Evolutionary conservation across 2,329 filamentous ascomycete genomes (phyloP).

Genomic region (Penicillium nordicum): DNA sequence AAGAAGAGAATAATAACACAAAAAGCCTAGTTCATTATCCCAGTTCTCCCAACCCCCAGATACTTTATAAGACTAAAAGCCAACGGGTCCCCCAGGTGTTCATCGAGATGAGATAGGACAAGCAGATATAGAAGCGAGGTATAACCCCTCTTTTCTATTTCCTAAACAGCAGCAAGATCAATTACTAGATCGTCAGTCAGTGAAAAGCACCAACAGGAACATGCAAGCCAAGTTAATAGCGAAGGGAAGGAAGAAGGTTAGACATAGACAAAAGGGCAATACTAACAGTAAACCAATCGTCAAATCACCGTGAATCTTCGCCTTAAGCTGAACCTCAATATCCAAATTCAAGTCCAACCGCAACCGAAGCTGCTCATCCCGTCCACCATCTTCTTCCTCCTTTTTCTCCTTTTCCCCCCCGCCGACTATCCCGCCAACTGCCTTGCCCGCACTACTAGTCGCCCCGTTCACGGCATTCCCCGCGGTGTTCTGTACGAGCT

Average conservation of each 20-base stretch:
- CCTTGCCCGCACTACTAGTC: constrained; percentile 41
- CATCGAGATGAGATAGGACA: neutral
- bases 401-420: constrained; percentile 34
- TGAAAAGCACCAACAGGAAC: neutral
- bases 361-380: constrained; percentile 66
- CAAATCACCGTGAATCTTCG: constrained; percentile 78
- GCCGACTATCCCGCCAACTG: constrained; percentile 38
- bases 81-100: neutral
- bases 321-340: constrained; percentile 80
- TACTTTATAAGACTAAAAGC: constrained; percentile 10
- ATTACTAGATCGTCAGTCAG: constrained; percentile 12
- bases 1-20: neutral
- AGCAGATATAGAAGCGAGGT: neutral
- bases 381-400: constrained; percentile 46
- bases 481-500: constrained; percentile 51
- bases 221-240: neutral
- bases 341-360: constrained; percentile 76
- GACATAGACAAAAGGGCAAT: neutral
- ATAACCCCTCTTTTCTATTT: constrained; percentile 5
- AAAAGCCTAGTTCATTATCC: constrained; percentile 4
- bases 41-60: constrained; percentile 13
- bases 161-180: neutral
- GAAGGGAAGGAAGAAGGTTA: neutral
- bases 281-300: constrained; percentile 74
- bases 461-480: constrained; percentile 46